phyloP scores from a whole-genome alignment of 2,329 filamentous ascomycete genomes.

The Scytalidium sp. region DNA sequence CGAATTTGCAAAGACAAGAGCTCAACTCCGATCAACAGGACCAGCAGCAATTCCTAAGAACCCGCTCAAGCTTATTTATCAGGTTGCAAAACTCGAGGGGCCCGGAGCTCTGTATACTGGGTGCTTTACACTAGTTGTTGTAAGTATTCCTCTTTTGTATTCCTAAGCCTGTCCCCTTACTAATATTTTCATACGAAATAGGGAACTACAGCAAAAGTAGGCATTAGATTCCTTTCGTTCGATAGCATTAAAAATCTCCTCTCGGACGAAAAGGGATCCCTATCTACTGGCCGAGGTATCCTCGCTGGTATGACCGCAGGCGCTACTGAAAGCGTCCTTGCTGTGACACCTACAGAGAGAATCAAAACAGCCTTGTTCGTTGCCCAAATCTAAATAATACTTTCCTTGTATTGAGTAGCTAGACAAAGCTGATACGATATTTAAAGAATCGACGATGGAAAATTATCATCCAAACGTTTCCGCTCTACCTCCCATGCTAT shows the following conservation, averaged over 20 bases:
- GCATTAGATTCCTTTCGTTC: constrained; percentile 62
- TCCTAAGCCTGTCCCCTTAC: neutral
- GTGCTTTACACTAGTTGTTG: constrained; percentile 55
- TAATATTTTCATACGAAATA: constrained; percentile 1
- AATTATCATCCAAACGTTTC: constrained; percentile 20
- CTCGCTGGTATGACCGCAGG: constrained; percentile 61
- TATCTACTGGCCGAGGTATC: constrained; percentile 53
- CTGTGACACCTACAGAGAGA: constrained; percentile 64
- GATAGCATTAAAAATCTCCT: constrained; percentile 57
- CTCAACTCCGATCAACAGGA: constrained; percentile 44
- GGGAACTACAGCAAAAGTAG: constrained; percentile 61
- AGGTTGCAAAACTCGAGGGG: constrained; percentile 54
- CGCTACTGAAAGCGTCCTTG: constrained; percentile 55
- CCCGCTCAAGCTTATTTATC: constrained; percentile 48
- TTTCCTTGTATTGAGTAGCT: neutral
- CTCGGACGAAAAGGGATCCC: constrained; percentile 52
- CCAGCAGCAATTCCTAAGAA: constrained; percentile 44
- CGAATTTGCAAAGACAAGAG: constrained; percentile 63
- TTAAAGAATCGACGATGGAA: constrained; percentile 34
- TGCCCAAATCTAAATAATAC: neutral
- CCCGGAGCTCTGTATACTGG: constrained; percentile 59
- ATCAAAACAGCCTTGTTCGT: constrained; percentile 59
- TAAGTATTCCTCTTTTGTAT: constrained; percentile 7
- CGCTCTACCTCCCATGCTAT: constrained; percentile 27
- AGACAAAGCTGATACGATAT: neutral